These are phyloP conservation scores for Neurospora crassa DNA, from an alignment of 2,329 filamentous ascomycete species.

Conservation along the genomic window DNA sequence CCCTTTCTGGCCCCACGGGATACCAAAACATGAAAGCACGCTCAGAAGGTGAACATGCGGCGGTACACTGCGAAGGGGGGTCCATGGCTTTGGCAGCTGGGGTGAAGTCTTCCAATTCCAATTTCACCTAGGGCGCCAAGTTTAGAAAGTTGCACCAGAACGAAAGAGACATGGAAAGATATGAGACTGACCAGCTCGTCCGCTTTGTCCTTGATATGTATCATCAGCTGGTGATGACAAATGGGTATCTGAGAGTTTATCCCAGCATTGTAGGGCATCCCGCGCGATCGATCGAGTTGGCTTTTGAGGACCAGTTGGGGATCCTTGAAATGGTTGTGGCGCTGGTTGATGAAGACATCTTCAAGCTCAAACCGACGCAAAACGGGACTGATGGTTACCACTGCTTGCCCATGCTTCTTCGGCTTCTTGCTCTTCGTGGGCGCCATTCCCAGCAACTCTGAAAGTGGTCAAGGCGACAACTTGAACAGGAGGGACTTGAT, in stretches of 20 bases:
- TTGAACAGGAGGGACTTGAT: background rate
- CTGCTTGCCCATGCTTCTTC: constrained; percentile 3
- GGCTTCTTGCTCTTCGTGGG: constrained; percentile 1
- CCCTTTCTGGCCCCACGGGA: constrained; percentile 3
- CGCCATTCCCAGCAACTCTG: constrained; percentile 5
- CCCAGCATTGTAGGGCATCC: constrained; percentile 11
- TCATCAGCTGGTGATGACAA: constrained; percentile 15
- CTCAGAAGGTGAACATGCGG: constrained; percentile 5
- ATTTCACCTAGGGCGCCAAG: constrained; percentile 6
- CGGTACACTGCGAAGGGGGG: background rate
- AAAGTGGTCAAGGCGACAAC: background rate
- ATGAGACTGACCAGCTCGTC: constrained; percentile 14
- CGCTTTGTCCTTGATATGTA: constrained; percentile 19
- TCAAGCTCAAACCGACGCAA: constrained; percentile 13
- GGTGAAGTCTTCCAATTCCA: constrained; percentile 12
- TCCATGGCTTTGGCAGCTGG: background rate
- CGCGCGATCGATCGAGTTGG: constrained; percentile 10
- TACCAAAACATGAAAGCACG: constrained; percentile 12
- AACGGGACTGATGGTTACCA: background rate
- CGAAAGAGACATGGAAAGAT: too few relatives aligned
- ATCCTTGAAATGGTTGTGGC: constrained; percentile 13
- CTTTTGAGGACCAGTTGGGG: constrained; percentile 17
- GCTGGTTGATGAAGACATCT: constrained; percentile 11
- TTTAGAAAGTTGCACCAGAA: background rate
- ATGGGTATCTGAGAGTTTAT: constrained; percentile 6